Evolutionary conservation across 2,329 filamentous ascomycete species (phyloP).

Genomic region (Talaromyces sp.): DNA sequence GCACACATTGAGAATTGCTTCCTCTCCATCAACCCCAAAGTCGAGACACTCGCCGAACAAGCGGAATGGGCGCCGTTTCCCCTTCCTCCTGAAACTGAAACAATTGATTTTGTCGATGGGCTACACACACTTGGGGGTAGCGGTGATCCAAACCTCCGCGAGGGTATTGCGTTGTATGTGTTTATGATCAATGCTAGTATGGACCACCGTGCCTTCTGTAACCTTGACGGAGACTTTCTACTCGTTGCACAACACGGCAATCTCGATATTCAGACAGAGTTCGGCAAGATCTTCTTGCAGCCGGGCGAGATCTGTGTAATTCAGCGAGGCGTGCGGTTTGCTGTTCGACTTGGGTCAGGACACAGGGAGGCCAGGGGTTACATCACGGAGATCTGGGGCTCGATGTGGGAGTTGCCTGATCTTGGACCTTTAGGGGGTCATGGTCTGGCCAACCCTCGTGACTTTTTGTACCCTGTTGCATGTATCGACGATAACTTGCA

Average conservation of each 20-base stretch:
- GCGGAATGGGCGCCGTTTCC: slow-evolving; percentile 56
- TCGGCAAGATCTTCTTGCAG: slow-evolving; percentile 70
- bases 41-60: slow-evolving; percentile 52
- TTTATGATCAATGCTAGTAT: slow-evolving; percentile 55
- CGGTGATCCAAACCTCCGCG: slow-evolving; percentile 51
- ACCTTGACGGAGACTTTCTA: slow-evolving; percentile 69
- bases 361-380: slow-evolving; percentile 55
- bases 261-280: slow-evolving; percentile 73
- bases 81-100: slow-evolving; percentile 42
- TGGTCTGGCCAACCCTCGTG: slow-evolving; percentile 59
- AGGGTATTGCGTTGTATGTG: slow-evolving; percentile 53
- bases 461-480: slow-evolving; percentile 61
- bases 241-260: slow-evolving; percentile 72
- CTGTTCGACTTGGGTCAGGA: slow-evolving; percentile 54
- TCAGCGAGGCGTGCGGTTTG: slow-evolving; percentile 66
- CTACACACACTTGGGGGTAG: slow-evolving; percentile 53
- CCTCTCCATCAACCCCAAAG: slow-evolving; percentile 45
- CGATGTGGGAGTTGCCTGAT: slow-evolving; percentile 60
- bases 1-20: slow-evolving; percentile 28
- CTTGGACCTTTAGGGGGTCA: slow-evolving; percentile 63
- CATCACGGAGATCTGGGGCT: slow-evolving; percentile 61
- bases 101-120: slow-evolving; percentile 55
- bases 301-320: slow-evolving; percentile 76
- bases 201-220: slow-evolving; percentile 53
- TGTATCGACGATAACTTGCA: slow-evolving; percentile 52